A percentile compares a stretch with the other conserved stretches of the same genome.
Conservation (phyloP, 371 early-diverging fungal genomes). For the Mucor racemosus region DNA sequence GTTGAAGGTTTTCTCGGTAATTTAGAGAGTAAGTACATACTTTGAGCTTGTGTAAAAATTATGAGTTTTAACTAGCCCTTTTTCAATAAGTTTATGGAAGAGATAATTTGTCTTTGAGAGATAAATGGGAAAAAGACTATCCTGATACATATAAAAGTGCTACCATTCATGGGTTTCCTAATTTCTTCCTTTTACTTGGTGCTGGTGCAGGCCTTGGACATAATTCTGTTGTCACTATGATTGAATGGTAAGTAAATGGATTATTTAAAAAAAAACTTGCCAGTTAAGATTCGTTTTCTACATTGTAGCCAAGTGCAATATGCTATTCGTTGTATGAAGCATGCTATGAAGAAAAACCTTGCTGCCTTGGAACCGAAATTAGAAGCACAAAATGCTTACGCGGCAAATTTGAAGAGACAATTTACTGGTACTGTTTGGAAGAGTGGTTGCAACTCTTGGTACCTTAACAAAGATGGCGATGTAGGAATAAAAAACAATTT, state of each 20-base stretch:
- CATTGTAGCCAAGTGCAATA: constrained; percentile 26
- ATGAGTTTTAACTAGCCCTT: too few relatives aligned
- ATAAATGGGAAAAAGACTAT: constrained; percentile 20
- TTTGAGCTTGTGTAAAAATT: not conserved
- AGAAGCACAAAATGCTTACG: constrained; percentile 20
- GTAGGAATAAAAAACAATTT: not conserved
- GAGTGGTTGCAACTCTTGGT: constrained; percentile 33
- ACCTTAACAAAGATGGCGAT: constrained; percentile 20
- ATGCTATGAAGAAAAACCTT: constrained; percentile 20
- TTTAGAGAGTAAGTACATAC: constrained; percentile 11
- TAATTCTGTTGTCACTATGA: constrained; percentile 36
- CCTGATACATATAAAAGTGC: constrained; percentile 34
- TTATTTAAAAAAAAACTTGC: not conserved
- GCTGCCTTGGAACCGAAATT: constrained; percentile 24
- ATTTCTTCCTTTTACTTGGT: constrained; percentile 46
- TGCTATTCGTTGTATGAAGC: constrained; percentile 26
- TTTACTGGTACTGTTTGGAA: constrained; percentile 32
- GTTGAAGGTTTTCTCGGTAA: constrained; percentile 44
- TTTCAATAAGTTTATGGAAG: constrained; percentile 25
- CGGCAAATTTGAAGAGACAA: constrained; percentile 1
- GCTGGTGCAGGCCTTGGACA: constrained; percentile 47
- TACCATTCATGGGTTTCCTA: constrained; percentile 42
- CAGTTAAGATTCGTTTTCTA: not conserved
- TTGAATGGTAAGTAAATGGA: constrained; percentile 31
- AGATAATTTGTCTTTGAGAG: constrained; percentile 15